A percentile compares a stretch with the other conserved stretches of the same genome.
These are phyloP conservation scores for Pestalotiopsis sp. DNA, from an alignment of 2,329 filamentous ascomycete genomes.

Conservation along the genomic window DNA sequence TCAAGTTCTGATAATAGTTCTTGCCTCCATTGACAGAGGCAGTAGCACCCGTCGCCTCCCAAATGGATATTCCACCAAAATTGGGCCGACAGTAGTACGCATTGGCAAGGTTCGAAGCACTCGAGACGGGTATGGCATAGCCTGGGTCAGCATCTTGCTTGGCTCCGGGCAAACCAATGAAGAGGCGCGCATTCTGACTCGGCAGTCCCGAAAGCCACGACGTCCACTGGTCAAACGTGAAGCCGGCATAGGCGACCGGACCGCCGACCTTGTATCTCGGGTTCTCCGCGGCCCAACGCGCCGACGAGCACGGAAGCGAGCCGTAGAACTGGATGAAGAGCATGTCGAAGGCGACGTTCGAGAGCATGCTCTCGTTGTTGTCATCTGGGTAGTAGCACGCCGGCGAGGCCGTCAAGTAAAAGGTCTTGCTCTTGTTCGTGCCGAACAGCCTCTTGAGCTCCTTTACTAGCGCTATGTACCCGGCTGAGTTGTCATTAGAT, in stretches of 20 bases:
- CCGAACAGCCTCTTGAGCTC: slow-evolving; percentile 28
- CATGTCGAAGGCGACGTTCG: slow-evolving; percentile 35
- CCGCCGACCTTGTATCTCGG: slow-evolving; percentile 28
- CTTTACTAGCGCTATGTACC: slow-evolving; percentile 32
- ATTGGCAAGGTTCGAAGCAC: slow-evolving; percentile 43
- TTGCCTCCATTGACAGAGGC: slow-evolving; percentile 38
- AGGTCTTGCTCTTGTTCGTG: slow-evolving; percentile 16
- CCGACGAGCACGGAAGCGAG: slow-evolving; percentile 42
- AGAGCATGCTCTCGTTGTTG: slow-evolving; percentile 44
- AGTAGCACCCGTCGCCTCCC: slow-evolving; percentile 42
- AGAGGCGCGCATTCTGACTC: slow-evolving; percentile 46
- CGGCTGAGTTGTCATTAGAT: slow-evolving; percentile 30
- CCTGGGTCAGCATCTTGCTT: slow-evolving; percentile 30
- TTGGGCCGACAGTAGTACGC: slow-evolving; percentile 45
- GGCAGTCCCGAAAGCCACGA: slow-evolving; percentile 33
- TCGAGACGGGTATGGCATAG: slow-evolving; percentile 35
- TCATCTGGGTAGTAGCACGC: slow-evolving; percentile 45
- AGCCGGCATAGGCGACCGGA: slow-evolving; percentile 25
- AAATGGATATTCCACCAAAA: slow-evolving; percentile 50
- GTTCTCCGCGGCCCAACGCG: slow-evolving; percentile 32
- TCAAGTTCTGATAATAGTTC: slow-evolving; percentile 40
- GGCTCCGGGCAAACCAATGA: slow-evolving; percentile 42
- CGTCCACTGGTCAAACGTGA: slow-evolving; percentile 49
- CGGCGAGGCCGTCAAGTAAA: slow-evolving; percentile 45
- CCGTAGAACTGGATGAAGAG: slow-evolving; percentile 55